Evolutionary conservation across 1,139 yeast genomes (phyloP).

Genomic region (Yamadazyma conglobata): DNA sequence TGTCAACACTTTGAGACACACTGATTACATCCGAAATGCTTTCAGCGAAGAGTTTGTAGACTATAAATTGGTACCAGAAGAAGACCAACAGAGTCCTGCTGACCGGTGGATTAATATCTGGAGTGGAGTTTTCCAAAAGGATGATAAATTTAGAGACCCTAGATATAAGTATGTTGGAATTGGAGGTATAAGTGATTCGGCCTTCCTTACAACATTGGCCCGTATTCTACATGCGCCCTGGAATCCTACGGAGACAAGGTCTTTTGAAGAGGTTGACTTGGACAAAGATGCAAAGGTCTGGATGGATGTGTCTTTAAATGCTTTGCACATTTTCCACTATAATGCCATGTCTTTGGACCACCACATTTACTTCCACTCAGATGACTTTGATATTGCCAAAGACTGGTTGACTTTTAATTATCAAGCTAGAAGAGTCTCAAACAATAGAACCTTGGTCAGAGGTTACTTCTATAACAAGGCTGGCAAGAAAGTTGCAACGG

Average conservation of each 20-base stretch:
- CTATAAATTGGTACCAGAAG: conserved; percentile 33
- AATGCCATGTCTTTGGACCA: conserved; percentile 50
- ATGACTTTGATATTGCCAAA: conserved; percentile 31
- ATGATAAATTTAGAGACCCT: conserved; percentile 27
- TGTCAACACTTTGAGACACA: conserved; percentile 32
- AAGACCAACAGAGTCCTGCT: conserved; percentile 25
- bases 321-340: conserved; percentile 41
- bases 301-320: conserved; percentile 34
- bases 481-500: conserved; percentile 38
- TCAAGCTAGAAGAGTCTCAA: conserved; percentile 34
- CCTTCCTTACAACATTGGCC: conserved; percentile 42
- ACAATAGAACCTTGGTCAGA: conserved; percentile 37
- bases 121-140: conserved; percentile 30
- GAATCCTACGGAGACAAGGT: conserved; percentile 38
- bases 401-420: conserved; percentile 42
- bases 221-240: conserved; percentile 42
- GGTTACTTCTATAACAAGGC: conserved; percentile 34
- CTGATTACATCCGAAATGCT: conserved; percentile 40
- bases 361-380: conserved; percentile 41
- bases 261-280: conserved; percentile 31
- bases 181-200: conserved; percentile 41
- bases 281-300: conserved; percentile 30
- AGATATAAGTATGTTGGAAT: conserved; percentile 36
- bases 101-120: conserved; percentile 44
- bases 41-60: conserved; percentile 37